phyloP scores from a whole-genome alignment of 768 basidiomycete genomes.

The Mrakia gelida region DNA sequence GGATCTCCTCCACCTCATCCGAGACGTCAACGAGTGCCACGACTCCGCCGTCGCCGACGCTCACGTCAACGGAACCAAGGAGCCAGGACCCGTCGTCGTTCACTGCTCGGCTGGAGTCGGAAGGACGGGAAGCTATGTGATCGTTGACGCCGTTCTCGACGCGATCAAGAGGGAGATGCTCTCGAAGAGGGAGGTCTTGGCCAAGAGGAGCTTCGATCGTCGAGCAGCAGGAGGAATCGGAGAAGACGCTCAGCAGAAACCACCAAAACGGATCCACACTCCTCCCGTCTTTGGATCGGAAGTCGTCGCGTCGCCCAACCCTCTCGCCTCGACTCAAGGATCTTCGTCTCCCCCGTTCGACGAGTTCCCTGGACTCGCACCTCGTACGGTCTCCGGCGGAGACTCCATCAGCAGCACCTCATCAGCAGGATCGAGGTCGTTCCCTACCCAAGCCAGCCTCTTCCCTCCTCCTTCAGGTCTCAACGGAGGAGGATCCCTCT shows the following conservation, averaged over 20 bases:
- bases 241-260: not conserved
- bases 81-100: conserved; percentile 58
- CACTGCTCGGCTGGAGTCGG: conserved; percentile 96
- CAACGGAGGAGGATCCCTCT: not conserved
- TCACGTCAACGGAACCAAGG: not conserved
- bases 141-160: conserved; percentile 79
- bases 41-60: conserved; percentile 12
- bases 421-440: not conserved
- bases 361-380: conserved; percentile 4
- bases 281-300: conserved; percentile 1
- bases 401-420: not conserved
- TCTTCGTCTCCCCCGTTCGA: not conserved
- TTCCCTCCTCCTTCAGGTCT: not conserved
- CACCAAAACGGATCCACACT: conserved; percentile 1
- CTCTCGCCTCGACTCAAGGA: not conserved
- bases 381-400: not conserved
- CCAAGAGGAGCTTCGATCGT: conserved; percentile 15
- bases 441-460: not conserved
- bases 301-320: not conserved
- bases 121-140: conserved; percentile 88
- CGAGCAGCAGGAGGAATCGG: not conserved
- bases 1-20: conserved; percentile 68
- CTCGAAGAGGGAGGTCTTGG: conserved; percentile 13
- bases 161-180: conserved; percentile 60
- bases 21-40: conserved; percentile 56